Evolutionary conservation across 768 basidiomycete species (phyloP).

Genomic region (Lentinula boryana): DNA sequence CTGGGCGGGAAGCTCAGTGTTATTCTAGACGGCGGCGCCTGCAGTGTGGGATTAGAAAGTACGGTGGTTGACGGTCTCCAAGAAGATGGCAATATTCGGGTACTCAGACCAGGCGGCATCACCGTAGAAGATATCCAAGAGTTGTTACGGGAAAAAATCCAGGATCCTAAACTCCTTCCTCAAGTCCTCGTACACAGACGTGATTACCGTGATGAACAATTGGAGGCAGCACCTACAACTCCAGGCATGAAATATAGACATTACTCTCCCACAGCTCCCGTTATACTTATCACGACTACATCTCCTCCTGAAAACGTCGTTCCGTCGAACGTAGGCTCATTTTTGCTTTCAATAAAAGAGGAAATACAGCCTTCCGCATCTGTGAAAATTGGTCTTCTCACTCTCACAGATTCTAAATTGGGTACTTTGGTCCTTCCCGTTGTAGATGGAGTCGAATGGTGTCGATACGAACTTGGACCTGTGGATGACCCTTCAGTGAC

Average conservation of each 20-base stretch:
- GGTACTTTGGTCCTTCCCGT: slow-evolving; percentile 24
- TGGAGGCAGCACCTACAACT: slow-evolving; percentile 82
- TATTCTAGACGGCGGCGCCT: slow-evolving; percentile 90
- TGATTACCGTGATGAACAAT: slow-evolving; percentile 64
- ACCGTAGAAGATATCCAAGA: slow-evolving; percentile 82
- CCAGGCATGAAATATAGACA: slow-evolving; percentile 99
- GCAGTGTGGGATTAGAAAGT: slow-evolving; percentile 89
- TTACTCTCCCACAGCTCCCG: slow-evolving; percentile 88
- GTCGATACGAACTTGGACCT: slow-evolving; percentile 45
- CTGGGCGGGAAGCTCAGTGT: slow-evolving; percentile 66
- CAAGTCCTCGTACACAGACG: slow-evolving; percentile 72
- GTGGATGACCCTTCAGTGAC: slow-evolving; percentile 54
- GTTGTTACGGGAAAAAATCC: slow-evolving; percentile 39
- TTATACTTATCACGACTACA: slow-evolving; percentile 61
- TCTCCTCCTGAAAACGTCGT: slow-evolving; percentile 28
- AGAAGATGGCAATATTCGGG: slow-evolving; percentile 66
- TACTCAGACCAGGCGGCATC: slow-evolving; percentile 88
- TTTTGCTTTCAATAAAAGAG: slow-evolving; percentile 38
- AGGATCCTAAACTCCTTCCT: slow-evolving; percentile 30
- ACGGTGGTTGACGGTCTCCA: slow-evolving; percentile 90
- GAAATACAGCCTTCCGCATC: slow-evolving; percentile 8
- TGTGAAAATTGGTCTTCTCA: slow-evolving; percentile 63
- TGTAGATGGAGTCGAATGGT: slow-evolving; percentile 43
- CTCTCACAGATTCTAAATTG: slow-evolving; percentile 51
- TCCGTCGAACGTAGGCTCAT: slow-evolving; percentile 23